phyloP scores from a whole-genome alignment of 306 rosid genomes.

The Medicago lupulina region DNA sequence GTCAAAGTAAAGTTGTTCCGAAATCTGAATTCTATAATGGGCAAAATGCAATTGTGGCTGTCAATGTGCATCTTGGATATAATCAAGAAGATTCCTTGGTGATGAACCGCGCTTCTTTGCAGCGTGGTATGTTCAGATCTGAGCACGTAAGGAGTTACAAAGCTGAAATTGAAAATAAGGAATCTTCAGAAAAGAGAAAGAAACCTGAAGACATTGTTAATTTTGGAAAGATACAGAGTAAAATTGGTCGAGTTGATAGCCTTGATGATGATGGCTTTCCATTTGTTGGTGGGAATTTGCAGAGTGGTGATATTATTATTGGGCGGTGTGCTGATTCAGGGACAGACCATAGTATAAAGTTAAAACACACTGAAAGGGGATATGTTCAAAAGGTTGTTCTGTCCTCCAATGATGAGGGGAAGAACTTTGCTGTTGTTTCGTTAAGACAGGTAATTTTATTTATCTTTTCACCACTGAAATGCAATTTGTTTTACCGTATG shows the following conservation, averaged over 20 bases:
- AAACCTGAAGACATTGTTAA: constrained; percentile 78
- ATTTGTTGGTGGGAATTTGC: constrained; percentile 80
- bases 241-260: constrained; percentile 88
- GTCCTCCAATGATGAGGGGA: constrained; percentile 95
- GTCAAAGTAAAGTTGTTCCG: constrained; percentile 54
- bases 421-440: constrained; percentile 89
- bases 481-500: neutral
- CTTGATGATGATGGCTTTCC: constrained; percentile 97
- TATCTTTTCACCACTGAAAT: constrained; percentile 35
- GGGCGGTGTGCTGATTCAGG: constrained; percentile 94
- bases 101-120: constrained; percentile 92
- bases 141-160: constrained; percentile 92
- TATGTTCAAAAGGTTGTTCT: constrained; percentile 92
- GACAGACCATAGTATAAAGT: constrained; percentile 81
- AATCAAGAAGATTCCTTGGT: constrained; percentile 97
- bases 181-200: constrained; percentile 72
- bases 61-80: constrained; percentile 92
- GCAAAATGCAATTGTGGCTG: constrained; percentile 95
- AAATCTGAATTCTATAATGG: constrained; percentile 87
- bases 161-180: constrained; percentile 83
- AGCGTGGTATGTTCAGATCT: constrained; percentile 97
- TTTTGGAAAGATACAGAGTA: constrained; percentile 87
- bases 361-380: constrained; percentile 93
- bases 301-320: constrained; percentile 88
- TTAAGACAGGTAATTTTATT: constrained; percentile 78